phyloP scores from a whole-genome alignment of 2,329 filamentous ascomycete species.

The Epichloe uncinata region DNA sequence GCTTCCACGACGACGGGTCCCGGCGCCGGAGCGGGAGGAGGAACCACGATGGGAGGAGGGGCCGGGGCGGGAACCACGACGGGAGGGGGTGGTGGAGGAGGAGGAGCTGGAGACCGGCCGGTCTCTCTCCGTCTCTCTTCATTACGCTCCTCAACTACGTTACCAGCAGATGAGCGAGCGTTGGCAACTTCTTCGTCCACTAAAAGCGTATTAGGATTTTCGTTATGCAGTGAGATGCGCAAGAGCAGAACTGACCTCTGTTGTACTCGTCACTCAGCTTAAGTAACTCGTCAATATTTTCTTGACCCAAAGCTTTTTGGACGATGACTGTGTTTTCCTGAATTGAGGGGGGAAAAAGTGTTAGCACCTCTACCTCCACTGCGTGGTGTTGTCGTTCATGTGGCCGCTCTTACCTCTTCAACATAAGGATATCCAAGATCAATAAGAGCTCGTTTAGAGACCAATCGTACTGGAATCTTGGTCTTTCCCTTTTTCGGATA shows the following conservation, averaged over 20 bases:
- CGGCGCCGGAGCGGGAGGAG: constrained; percentile 17
- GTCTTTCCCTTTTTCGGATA: constrained; percentile 86
- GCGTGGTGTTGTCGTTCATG: constrained; percentile 6
- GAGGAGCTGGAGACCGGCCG: constrained; percentile 7
- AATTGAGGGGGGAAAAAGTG: not conserved
- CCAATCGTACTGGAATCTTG: constrained; percentile 67
- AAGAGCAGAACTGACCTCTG: constrained; percentile 28
- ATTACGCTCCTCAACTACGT: constrained; percentile 33
- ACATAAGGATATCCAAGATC: constrained; percentile 78
- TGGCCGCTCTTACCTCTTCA: constrained; percentile 53
- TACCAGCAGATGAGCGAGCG: constrained; percentile 32
- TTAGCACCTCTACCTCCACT: not conserved
- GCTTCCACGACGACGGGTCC: constrained; percentile 21
- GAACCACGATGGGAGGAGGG: constrained; percentile 3
- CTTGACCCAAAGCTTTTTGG: constrained; percentile 70
- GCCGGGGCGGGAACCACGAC: constrained; percentile 8
- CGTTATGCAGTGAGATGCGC: not conserved
- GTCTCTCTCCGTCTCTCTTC: constrained; percentile 18
- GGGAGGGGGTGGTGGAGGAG: constrained; percentile 12
- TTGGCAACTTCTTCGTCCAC: constrained; percentile 31
- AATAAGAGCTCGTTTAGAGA: constrained; percentile 67
- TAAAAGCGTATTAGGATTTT: constrained; percentile 10
- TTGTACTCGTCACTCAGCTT: constrained; percentile 68
- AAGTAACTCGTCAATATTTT: constrained; percentile 85
- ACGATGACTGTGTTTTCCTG: constrained; percentile 73